phyloP scores from a whole-genome alignment of 805 yeast genomes.

The Saccharomycopsis javanensis region DNA sequence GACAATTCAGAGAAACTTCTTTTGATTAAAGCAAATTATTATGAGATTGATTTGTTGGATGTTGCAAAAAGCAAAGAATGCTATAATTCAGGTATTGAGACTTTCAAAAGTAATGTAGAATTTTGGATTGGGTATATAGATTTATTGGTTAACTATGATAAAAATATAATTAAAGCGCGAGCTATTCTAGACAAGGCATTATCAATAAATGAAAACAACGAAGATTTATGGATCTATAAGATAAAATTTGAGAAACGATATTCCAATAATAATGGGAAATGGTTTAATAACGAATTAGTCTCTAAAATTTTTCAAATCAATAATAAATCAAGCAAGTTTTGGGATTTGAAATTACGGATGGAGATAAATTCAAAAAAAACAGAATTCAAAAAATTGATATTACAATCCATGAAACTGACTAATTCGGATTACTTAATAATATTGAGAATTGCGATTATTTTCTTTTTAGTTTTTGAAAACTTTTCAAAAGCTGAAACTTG shows the following conservation, averaged over 20 bases:
- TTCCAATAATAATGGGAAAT: constrained; percentile 43
- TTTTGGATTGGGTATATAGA: constrained; percentile 50
- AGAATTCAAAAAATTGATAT: constrained; percentile 45
- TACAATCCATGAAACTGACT: constrained; percentile 64
- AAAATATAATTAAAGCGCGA: constrained; percentile 41
- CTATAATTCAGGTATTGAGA: constrained; percentile 39
- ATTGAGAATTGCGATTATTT: constrained; percentile 52
- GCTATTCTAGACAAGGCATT: constrained; percentile 63
- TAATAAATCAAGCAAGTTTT: constrained; percentile 51
- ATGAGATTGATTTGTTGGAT: constrained; percentile 25
- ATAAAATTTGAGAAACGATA: constrained; percentile 46
- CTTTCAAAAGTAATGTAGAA: constrained; percentile 32
- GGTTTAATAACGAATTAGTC: constrained; percentile 30
- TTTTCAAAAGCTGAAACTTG: constrained; percentile 56
- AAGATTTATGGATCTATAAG: constrained; percentile 48
- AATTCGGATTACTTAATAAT: constrained; percentile 51
- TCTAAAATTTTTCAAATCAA: constrained; percentile 48
- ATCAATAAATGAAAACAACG: constrained; percentile 38
- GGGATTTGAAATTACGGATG: constrained; percentile 50
- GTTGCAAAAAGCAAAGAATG: constrained; percentile 37
- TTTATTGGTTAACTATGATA: constrained; percentile 30
- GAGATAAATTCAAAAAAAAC: constrained; percentile 37
- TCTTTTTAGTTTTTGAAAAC: constrained; percentile 54
- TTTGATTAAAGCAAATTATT: constrained; percentile 55
- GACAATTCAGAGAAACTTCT: constrained; percentile 39